Evolutionary conservation across 768 basidiomycete genomes (phyloP).

Genomic region (Tylopilus plumbeoviolaceoides): DNA sequence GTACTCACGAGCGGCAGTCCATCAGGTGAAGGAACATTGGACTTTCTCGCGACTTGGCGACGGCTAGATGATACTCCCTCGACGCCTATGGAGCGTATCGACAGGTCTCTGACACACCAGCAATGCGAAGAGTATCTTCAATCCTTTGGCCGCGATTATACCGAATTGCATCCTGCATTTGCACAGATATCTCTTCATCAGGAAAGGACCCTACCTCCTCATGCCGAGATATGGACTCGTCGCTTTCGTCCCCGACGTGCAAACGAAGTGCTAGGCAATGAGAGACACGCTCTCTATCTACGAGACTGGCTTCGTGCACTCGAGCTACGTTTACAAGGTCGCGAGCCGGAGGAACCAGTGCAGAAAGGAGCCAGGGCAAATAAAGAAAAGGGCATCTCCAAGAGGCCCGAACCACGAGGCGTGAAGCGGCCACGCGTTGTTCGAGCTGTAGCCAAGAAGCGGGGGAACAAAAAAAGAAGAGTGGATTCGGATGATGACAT

Average conservation of each 20-base stretch:
- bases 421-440: conserved; percentile 58
- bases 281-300: conserved; percentile 62
- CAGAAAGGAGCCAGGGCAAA: conserved; percentile 1
- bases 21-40: conserved; percentile 6
- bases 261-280: conserved; percentile 76
- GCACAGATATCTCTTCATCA: conserved; percentile 32
- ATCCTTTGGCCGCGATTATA: conserved; percentile 17
- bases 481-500: conserved; percentile 51
- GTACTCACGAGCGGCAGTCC: background rate
- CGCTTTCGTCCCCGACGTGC: conserved; percentile 75
- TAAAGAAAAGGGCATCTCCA: conserved; percentile 23
- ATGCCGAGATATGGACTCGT: conserved; percentile 58
- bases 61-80: background rate
- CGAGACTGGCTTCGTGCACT: conserved; percentile 78
- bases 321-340: conserved; percentile 44
- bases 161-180: conserved; percentile 48
- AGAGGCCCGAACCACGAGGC: conserved; percentile 31
- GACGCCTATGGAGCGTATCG: background rate
- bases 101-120: conserved; percentile 8
- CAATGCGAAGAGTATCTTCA: conserved; percentile 16
- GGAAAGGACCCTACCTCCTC: conserved; percentile 15
- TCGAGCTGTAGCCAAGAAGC: conserved; percentile 46
- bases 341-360: conserved; percentile 4
- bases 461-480: conserved; percentile 51
- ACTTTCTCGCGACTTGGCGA: conserved; percentile 18